These are phyloP conservation scores for Fennellomyces sp. DNA, from an alignment of 371 early-diverging fungal genomes.

Conservation along the genomic window DNA sequence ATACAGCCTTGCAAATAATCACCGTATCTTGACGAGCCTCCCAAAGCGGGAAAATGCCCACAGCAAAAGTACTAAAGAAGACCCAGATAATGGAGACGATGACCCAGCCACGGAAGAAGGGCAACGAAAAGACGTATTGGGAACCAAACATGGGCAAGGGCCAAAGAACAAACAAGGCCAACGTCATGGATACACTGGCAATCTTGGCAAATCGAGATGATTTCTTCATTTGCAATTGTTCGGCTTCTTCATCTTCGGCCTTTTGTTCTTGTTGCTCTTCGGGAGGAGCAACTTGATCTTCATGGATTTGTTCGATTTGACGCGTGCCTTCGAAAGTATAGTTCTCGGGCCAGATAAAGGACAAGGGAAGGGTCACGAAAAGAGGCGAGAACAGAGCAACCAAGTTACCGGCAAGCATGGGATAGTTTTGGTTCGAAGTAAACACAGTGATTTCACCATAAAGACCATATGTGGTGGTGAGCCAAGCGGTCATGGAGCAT, in stretches of 20 bases:
- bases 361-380: slow-evolving; percentile 19
- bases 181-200: slow-evolving; percentile 47
- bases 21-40: slow-evolving; percentile 54
- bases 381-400: slow-evolving; percentile 40
- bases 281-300: slow-evolving; percentile 26
- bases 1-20: slow-evolving; percentile 42
- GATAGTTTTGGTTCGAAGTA: slow-evolving; percentile 62
- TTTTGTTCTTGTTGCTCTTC: slow-evolving; percentile 19
- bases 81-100: slow-evolving; percentile 66
- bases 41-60: slow-evolving; percentile 62
- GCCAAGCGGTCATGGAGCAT: slow-evolving; percentile 63
- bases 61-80: slow-evolving; percentile 53
- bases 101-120: slow-evolving; percentile 74
- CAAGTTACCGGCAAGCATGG: slow-evolving; percentile 75
- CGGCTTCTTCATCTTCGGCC: slow-evolving; percentile 27
- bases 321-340: slow-evolving; percentile 63
- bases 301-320: slow-evolving; percentile 45
- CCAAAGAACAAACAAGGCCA: slow-evolving; percentile 65
- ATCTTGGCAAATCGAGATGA: slow-evolving; percentile 36
- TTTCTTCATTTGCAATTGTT: slow-evolving; percentile 21
- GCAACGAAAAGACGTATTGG: slow-evolving; percentile 61
- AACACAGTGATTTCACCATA: slow-evolving; percentile 59
- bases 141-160: slow-evolving; percentile 71
- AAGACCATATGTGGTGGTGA: slow-evolving; percentile 53
- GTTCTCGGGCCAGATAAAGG: slow-evolving; percentile 60